Evolutionary conservation across 140 eudicot species (phyloP), one percentile per base, ranked within the genome.

Genomic region (Oenanthe javanica): DNA sequence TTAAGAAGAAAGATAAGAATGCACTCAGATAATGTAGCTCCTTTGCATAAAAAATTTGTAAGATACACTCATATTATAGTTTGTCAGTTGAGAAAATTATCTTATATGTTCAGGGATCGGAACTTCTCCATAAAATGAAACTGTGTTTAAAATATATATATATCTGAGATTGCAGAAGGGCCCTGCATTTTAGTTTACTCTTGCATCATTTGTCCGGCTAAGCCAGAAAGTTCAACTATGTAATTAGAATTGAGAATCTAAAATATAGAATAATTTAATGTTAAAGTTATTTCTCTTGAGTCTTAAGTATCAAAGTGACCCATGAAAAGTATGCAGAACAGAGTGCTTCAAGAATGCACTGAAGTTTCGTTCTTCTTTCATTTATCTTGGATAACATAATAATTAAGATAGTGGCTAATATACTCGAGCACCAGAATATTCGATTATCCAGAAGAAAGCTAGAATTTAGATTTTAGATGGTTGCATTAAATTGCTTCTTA

Each of bases 401-500:
- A 31, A 31, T 31, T 31, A 21, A 54, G n/a, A n/a, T 7, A 21
- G 67, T 59, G 67, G 67, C 67, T 4, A 54, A n/a, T 19, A 59
- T 59, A 59, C 27, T 59, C 12, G 1, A 43, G 25, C 77, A 40
- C 21, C 38, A 74, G 8, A 19, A 6, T 0, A 52, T 2, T 10
- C 0, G 9, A 14, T 51, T n/a, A 77, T 13, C 43, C 0, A 40
- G 13, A 38, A 48, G 8, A 80, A 6, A 23, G 4, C 11, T 4
- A 18, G 9, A 59, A 40, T 12, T 2, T 46, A 21, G 50, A 71
- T 40, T 12, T 2, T 46, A 21, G 50, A 71, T 40, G 25, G 12
- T 10, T 75, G 42, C 49, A 50, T 43, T 49, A 25, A 46, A 9
- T 51, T 14, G 36, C 45, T 16, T 72, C 89, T 83, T 82, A 90